Evolutionary conservation across 2,329 filamentous ascomycete species (phyloP).

Genomic region (Alternaria triticina): DNA sequence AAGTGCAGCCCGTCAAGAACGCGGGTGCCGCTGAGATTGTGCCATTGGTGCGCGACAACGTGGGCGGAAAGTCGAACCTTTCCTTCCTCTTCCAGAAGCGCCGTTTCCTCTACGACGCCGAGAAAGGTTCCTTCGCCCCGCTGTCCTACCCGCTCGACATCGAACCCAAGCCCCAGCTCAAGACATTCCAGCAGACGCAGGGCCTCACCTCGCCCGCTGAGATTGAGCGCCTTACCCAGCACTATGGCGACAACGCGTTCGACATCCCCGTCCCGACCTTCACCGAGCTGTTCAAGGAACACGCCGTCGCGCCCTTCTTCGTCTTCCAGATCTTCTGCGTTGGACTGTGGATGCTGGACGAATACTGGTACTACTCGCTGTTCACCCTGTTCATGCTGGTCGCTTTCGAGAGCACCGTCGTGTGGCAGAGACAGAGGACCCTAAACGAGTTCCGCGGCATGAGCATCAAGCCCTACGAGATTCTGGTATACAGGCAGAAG

Average conservation of each 20-base stretch:
- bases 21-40: slow-evolving; percentile 90
- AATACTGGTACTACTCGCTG: slow-evolving; percentile 99
- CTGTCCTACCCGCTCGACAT: slow-evolving; percentile 82
- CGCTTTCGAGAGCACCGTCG: slow-evolving; percentile 95
- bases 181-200: slow-evolving; percentile 77
- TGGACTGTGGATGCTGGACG: slow-evolving; percentile 96
- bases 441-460: slow-evolving; percentile 96
- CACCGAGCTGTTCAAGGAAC: slow-evolving; percentile 94
- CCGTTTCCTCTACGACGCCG: slow-evolving; percentile 83
- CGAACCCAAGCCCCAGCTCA: slow-evolving; percentile 81
- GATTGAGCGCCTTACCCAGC: slow-evolving; percentile 79
- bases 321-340: slow-evolving; percentile 99
- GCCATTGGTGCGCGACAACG: slow-evolving; percentile 76
- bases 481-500: slow-evolving; percentile 86
- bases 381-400: slow-evolving; percentile 99
- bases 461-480: slow-evolving; percentile 98
- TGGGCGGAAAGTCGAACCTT: slow-evolving; percentile 74
- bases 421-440: slow-evolving; percentile 97
- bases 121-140: slow-evolving; percentile 77
- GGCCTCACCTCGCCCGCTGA: slow-evolving; percentile 79
- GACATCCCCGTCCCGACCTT: slow-evolving; percentile 98
- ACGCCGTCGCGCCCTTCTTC: slow-evolving; percentile 98
- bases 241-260: slow-evolving; percentile 96
- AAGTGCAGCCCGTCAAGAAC: slow-evolving; percentile 88
- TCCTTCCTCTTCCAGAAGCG: slow-evolving; percentile 99